phyloP scores from a whole-genome alignment of 1,139 yeast genomes.

The Eremothecium coryli region DNA sequence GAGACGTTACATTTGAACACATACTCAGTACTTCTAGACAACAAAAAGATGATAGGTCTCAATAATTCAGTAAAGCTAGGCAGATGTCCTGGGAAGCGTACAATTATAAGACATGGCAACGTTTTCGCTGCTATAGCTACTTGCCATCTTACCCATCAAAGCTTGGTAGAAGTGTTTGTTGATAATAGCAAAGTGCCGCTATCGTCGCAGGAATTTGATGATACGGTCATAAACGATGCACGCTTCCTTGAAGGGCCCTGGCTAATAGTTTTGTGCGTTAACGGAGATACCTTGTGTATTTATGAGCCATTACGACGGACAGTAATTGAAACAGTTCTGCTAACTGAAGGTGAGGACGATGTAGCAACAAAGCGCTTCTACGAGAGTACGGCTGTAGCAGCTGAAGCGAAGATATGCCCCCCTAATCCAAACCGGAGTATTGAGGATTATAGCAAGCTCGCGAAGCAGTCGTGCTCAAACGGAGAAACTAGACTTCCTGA shows the following conservation, averaged over 20 bases:
- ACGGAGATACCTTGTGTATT: neutral
- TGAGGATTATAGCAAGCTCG: too few species aligned
- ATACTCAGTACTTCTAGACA: constrained; percentile 2
- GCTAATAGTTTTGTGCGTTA: neutral
- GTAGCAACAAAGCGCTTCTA: too few species aligned
- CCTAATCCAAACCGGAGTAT: too few species aligned
- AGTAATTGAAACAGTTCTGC: neutral
- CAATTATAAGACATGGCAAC: neutral
- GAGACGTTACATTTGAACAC: constrained; percentile 7
- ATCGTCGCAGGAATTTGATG: neutral
- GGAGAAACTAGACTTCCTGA: too few species aligned
- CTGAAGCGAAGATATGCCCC: too few species aligned
- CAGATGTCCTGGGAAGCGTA: constrained; percentile 1
- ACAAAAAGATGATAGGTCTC: constrained; percentile 1
- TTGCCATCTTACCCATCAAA: neutral
- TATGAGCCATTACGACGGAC: neutral
- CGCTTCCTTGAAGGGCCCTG: constrained; percentile 1
- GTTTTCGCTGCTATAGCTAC: constrained; percentile 6
- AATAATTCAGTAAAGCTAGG: constrained; percentile 1
- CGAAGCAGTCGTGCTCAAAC: too few species aligned
- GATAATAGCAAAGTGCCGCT: constrained; percentile 2
- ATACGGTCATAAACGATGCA: constrained; percentile 1
- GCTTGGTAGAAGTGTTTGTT: constrained; percentile 1
- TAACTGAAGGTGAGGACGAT: neutral
- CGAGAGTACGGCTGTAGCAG: too few species aligned